Evolutionary conservation across 1,284 basidiomycete genomes (phyloP).

Genomic region (Ustilago nuda): DNA sequence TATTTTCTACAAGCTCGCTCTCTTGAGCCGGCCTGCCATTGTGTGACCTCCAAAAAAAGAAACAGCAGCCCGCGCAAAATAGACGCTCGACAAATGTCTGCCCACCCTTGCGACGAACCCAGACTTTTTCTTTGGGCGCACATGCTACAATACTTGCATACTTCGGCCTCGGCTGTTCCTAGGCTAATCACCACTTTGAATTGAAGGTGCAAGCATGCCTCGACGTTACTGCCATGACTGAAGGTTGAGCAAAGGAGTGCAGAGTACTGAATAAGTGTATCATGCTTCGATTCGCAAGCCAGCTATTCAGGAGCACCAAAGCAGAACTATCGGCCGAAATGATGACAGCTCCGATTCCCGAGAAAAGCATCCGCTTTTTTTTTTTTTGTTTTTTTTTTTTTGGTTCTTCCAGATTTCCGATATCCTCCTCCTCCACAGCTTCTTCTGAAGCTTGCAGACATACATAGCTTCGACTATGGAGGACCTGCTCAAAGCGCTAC

Average conservation of each 20-base stretch:
- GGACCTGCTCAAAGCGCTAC: constrained; percentile 62
- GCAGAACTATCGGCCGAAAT: background rate
- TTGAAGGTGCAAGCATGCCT: constrained; percentile 4
- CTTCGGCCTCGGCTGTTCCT: constrained; percentile 18
- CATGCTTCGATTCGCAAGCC: background rate
- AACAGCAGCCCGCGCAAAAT: background rate
- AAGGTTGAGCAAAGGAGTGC: background rate
- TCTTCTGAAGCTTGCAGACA: background rate
- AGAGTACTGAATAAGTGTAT: background rate
- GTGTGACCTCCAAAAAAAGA: background rate
- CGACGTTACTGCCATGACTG: background rate
- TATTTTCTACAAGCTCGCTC: background rate
- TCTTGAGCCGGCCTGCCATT: background rate
- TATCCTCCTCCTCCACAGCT: background rate
- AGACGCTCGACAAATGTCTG: background rate
- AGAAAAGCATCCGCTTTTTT: constrained; percentile 5
- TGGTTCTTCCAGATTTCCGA: constrained; percentile 27
- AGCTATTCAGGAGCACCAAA: background rate
- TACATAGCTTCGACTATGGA: constrained; percentile 48
- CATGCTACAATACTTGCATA: background rate
- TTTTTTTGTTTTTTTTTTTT: constrained; percentile 12
- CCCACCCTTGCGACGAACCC: background rate
- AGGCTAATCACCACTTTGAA: constrained; percentile 39
- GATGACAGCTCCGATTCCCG: constrained; percentile 20
- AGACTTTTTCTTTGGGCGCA: background rate